Evolutionary conservation across 495 filamentous ascomycete species (phyloP), one percentile per base, ranked within the genome.

Genomic region (Tuber magnatum): DNA sequence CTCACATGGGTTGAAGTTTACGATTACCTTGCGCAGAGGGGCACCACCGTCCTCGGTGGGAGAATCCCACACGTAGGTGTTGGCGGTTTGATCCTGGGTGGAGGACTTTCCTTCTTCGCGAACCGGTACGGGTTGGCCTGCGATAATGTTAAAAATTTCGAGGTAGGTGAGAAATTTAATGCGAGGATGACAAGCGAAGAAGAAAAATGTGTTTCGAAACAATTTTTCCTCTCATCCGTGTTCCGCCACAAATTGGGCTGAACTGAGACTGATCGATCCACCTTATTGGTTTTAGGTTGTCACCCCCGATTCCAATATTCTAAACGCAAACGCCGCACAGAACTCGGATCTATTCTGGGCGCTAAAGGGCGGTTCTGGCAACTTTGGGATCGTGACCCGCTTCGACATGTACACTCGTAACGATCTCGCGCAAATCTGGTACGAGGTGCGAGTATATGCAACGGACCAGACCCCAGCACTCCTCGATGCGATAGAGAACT

Each of bases 41-140:
- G 72, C 8, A 46, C 75, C 6, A 71, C 56, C 44, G 73, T 69
- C 73, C 71, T 74, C 9, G 90, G 89, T 28, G 89, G 88, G 39
- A 86, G 90, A 12, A 84, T 83, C 38, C 75, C 84, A 0, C 83
- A 83, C 14, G 86, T 91, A 56, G 90, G 90, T 38, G 87, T 90
- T 5, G 85, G 86, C 39, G 89, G 90, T 14, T 83, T 89, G 38
- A 82, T 85, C 14, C 86, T 90, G 2, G 89, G 88, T 43, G 88
- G 84, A 72, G 87, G 88, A 16, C 85, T 88, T 71, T 87, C 85
- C 65, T 88, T 70, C 51, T 71, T 73, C 44, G 85, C 78, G 86
- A 85, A 79, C 82, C 83, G 24, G 82, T 82, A 78, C 80, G 85
- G 72, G 76, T 85, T 46, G 87, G 88, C 41, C 87, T 85, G 75